Base-by-base conservation (phyloP, 139 green algal species). In the Picocystis salinarum region DNA sequence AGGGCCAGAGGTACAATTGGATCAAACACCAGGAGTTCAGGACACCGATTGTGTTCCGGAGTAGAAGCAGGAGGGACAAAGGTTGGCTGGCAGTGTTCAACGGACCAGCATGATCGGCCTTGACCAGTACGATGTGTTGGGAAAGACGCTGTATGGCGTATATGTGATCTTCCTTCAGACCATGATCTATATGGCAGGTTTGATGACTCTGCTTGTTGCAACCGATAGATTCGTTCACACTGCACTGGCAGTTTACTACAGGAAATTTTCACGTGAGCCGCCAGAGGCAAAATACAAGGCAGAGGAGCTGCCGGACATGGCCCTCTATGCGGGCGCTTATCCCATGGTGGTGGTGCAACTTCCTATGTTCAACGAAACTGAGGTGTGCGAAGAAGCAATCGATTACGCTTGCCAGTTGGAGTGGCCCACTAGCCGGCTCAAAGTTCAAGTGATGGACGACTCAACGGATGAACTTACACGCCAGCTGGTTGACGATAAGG, bases 281-380 rank as follows among this genome's bases (percentile, higher is more conserved):
- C 27, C n/a, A 22, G 17, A 5, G 46, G 28, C 11, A n/a, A 23
- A 23, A 22, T 37, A 46, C 17, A 24, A 28, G 29, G 19, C 19
- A 13, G 18, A 23, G 30, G n/a, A 20, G 3, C 46, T 30, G 10
- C 29, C 12, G 28, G 24, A 33, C 26, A 52, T 20, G 6, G 31
- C 26, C 3, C 4, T 22, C 24, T 18, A 20, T 34, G 11, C 29
- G 28, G 5, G 29, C 22, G 3, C 18, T 39, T 71, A 62, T 36
- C 71, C 71, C 23, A 76, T 70, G 56, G 82, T 95, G n/a, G 74
- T 83, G 6, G 66, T 95, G 17, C 83, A 93, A 69, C 73, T 93
- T 30, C 81, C 82, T 17, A 93, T 92, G 82, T 92, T 90, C 64
- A 93, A 93, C 49, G 81, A 93, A 53, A 52, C 64, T 10, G 63